phyloP scores from a whole-genome alignment of 805 yeast species.

The Schizosaccharomyces lindneri region DNA sequence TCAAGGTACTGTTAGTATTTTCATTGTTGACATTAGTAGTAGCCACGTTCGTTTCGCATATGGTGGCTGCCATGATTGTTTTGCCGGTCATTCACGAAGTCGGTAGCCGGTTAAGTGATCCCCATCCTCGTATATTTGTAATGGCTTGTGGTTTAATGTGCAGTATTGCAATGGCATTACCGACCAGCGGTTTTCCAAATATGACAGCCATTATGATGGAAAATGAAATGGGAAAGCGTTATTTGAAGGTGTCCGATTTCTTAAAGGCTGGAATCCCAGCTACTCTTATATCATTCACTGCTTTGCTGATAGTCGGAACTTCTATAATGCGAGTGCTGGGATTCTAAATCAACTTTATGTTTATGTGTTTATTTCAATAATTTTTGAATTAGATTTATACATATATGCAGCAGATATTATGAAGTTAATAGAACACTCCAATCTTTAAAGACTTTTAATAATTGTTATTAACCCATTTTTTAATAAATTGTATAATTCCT shows the following conservation, averaged over 20 bases:
- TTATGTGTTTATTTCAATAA: too few species aligned
- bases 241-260: constrained; percentile 63
- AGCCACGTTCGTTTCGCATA: constrained; percentile 90
- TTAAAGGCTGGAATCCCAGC: constrained; percentile 81
- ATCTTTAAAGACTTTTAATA: too few species aligned
- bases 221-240: constrained; percentile 77
- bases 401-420: too few species aligned
- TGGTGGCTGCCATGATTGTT: constrained; percentile 85
- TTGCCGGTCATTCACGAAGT: constrained; percentile 77
- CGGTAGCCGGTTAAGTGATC: constrained; percentile 33
- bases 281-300: constrained; percentile 45
- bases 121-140: constrained; percentile 67
- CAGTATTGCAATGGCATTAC: constrained; percentile 91
- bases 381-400: too few species aligned
- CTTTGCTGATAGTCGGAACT: constrained; percentile 61
- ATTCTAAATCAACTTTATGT: neutral
- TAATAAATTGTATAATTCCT: too few species aligned
- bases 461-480: too few species aligned
- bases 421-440: too few species aligned
- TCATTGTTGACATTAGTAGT: constrained; percentile 58
- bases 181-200: constrained; percentile 93
- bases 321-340: constrained; percentile 14
- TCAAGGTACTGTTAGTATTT: constrained; percentile 49
- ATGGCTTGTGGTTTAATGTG: constrained; percentile 42
- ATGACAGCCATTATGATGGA: constrained; percentile 90